Evolutionary conservation across 2,329 filamentous ascomycete genomes (phyloP), one percentile per base, ranked within the genome.

Genomic region (Penicillium verrucosum): DNA sequence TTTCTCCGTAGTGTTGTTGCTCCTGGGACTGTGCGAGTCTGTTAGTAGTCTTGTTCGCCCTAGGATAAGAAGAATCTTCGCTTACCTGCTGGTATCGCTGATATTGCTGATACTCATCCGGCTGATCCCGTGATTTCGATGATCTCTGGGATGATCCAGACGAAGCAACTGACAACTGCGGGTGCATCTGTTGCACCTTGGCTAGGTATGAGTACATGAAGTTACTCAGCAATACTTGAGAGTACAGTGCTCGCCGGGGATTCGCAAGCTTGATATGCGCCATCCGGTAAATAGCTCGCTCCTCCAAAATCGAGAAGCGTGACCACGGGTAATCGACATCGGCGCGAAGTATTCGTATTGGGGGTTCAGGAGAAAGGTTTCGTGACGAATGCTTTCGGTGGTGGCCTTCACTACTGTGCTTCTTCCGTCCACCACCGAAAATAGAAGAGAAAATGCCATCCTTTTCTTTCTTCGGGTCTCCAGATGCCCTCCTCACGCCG

Each of bases 121-220:
- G 68, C 51, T 77, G 73, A 10, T 76, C 71, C 41, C 68, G 65
- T 43, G 67, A 63, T 50, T 73, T 69, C 37, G 77, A 74, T 43
- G 75, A 71, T 58, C 89, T 87, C 66, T 92, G 91, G 36, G 89
- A 86, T n/a, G 89, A 86, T 16, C 81, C 79, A 50, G 89, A 92
- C 36, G 89, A 84, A n/a, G 90, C 90, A 42, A 96, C 87, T 68
- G 95, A 90, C 77, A 97, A 90, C 70, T 96, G 90, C 42, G 94
- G 94, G 73, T 99, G 94, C 90, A 97, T 97, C 68, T 95, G 92
- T 76, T 99, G 94, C 44, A 99, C 94, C 74, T 97, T 99, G 60
- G 94, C 94, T 62, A 99, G 83, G 73, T 99, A 99, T 56, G 92
- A 94, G 78, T 99, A 99, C 94, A 99, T 99, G 76, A 99, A 99